Evolutionary conservation across 345 rosid genomes (phyloP), one percentile per base, ranked within the genome.

Genomic region (Theobroma cacao): DNA sequence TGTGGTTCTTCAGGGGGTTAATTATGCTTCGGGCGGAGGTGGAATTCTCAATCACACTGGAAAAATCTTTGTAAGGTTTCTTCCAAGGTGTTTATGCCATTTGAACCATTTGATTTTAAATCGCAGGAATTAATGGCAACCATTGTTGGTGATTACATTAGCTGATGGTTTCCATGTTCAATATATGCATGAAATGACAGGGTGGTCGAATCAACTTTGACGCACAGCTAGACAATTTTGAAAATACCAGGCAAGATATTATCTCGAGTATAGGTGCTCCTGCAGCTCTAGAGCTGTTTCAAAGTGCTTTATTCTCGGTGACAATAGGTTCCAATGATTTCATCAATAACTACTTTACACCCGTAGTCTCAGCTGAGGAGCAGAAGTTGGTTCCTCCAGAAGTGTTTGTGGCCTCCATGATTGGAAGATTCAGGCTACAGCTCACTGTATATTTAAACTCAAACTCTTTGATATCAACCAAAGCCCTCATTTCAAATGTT

Each of bases 1-100:
- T 7, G 80, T 77, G 43, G n/a, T 90, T 76, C 74, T 90, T 67
- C 80, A 72, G 30, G 97, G 97, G 22, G 95, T 94, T 28, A 94
- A 94, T 56, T 94, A 90, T 67, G 98, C 97, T 34, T 94, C 98
- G 0, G 93, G 95, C 14, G 97, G 90, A 63, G 90, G 90, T 17
- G 98, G 98, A 47, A 94, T 91, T 78, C 90, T 93, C 22, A 90
- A 90, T 78, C 65, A 74, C 3, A 93, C 97, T 1, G 97, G 97
- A n/a, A 79, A 80, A 20, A 64, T 94, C 58, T 94, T 94, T 67
- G 97, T 93, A 86, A 87, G 89, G 59, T 64, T 53, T 63, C 64
- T 77, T 1, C 24, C 40, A 26, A 2, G 73, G 73, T 15, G 36
- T 68, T 68, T 8, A 20, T 52, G 58, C 58, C 24, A 52, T 41